Conservation (phyloP, 2,329 filamentous ascomycete genomes). For the Pseudogymnoascus pannorum region DNA sequence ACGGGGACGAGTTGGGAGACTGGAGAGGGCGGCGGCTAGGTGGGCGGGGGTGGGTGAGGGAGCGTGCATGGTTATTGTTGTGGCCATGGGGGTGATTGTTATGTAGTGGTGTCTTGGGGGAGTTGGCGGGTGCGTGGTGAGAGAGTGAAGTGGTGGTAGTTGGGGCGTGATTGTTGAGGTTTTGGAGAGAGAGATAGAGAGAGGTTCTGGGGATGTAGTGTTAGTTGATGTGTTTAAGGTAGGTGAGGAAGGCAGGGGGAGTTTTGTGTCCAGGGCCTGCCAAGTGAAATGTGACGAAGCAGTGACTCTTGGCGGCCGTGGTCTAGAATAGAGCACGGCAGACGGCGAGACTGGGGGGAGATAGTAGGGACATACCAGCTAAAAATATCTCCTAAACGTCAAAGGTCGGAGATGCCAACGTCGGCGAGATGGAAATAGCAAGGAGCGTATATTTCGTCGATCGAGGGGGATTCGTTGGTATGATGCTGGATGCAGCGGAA, state of each 20-base stretch:
- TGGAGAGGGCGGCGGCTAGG: too few relatives aligned
- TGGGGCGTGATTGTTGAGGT: not conserved
- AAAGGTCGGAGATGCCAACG: not conserved
- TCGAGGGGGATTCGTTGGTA: not conserved
- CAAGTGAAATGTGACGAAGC: not conserved
- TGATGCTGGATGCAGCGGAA: not conserved
- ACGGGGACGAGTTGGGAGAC: too few relatives aligned
- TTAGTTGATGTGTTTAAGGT: not conserved
- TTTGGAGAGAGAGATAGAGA: too few relatives aligned
- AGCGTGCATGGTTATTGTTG: not conserved
- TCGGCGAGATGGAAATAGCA: not conserved
- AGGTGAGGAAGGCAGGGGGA: not conserved
- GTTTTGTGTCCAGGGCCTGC: not conserved
- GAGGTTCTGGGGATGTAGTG: not conserved
- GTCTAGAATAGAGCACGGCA: not conserved
- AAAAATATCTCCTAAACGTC: not conserved
- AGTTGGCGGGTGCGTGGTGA: not conserved
- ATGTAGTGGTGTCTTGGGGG: not conserved
- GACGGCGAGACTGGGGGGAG: not conserved
- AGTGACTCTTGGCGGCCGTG: not conserved
- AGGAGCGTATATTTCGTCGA: not conserved
- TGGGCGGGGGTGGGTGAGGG: too few relatives aligned
- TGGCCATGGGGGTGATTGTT: not conserved
- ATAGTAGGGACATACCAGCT: not conserved
- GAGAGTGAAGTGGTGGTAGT: not conserved